These are phyloP conservation scores for Auricularia heimuer DNA, from an alignment of 768 basidiomycete genomes.

Conservation along the genomic window DNA sequence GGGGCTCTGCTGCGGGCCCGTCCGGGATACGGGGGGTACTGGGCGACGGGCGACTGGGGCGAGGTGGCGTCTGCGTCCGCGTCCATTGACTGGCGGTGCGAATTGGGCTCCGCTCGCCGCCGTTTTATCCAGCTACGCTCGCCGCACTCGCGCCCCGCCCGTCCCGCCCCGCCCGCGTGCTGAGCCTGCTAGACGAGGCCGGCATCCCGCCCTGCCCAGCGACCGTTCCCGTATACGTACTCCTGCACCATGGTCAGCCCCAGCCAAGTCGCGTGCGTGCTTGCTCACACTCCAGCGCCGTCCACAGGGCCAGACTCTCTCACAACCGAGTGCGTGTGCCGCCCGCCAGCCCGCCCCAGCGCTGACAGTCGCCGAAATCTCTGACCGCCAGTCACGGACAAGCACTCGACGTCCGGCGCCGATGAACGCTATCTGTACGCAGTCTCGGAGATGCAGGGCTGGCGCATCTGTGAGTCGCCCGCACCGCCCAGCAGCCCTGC, in stretches of 20 bases:
- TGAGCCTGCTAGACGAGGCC: too few relatives aligned
- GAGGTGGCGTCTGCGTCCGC: constrained; percentile 28
- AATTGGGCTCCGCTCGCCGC: neutral
- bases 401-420: constrained; percentile 63
- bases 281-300: neutral
- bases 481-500: neutral
- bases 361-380: neutral
- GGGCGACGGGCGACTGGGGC: constrained; percentile 35
- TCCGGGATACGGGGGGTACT: constrained; percentile 29
- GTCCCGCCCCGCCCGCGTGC: too few relatives aligned
- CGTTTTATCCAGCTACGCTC: neutral
- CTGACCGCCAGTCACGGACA: constrained; percentile 55
- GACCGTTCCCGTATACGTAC: neutral
- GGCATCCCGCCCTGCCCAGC: neutral
- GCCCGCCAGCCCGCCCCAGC: neutral
- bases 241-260: neutral
- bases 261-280: neutral
- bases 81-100: neutral
- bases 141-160: neutral
- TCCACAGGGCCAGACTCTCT: constrained; percentile 75
- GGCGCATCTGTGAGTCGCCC: constrained; percentile 81
- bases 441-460: constrained; percentile 97
- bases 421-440: constrained; percentile 65
- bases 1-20: constrained; percentile 55
- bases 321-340: constrained; percentile 55